These are phyloP conservation scores for Potentilla sterilis DNA, from an alignment of 306 rosid species.

Conservation along the genomic window DNA sequence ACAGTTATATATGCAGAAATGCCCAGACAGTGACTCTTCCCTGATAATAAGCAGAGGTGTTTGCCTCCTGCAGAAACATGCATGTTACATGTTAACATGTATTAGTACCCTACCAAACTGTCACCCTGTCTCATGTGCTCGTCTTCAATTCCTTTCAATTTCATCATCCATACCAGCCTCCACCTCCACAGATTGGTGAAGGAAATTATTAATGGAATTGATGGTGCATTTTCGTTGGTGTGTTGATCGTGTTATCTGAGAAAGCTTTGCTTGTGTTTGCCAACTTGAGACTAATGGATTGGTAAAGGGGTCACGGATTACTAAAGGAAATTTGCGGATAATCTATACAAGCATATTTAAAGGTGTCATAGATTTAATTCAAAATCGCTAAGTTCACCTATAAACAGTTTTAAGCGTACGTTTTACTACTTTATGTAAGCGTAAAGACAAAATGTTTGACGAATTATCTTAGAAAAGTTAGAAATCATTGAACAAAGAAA, in stretches of 20 bases:
- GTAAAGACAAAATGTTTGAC: no score
- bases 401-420: no score
- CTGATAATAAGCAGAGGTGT: not conserved
- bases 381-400: no score
- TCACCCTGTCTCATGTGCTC: constrained; percentile 5
- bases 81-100: not conserved
- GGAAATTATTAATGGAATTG: not conserved
- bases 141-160: not conserved
- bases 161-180: not conserved
- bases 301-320: no score
- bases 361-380: no score
- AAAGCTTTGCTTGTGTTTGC: not conserved
- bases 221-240: not conserved
- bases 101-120: not conserved
- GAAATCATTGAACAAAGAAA: no score
- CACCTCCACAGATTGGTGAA: constrained; percentile 5
- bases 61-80: not conserved
- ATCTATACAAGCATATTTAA: no score
- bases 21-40: not conserved
- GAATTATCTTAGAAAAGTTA: no score
- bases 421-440: no score
- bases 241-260: not conserved
- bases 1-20: constrained; percentile 11
- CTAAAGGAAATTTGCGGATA: no score
- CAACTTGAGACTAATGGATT: not conserved